Evolutionary conservation across 164 flowering plant genomes (phyloP), one percentile per base, ranked within the genome.

Genomic region (Magnolia officinalis): DNA sequence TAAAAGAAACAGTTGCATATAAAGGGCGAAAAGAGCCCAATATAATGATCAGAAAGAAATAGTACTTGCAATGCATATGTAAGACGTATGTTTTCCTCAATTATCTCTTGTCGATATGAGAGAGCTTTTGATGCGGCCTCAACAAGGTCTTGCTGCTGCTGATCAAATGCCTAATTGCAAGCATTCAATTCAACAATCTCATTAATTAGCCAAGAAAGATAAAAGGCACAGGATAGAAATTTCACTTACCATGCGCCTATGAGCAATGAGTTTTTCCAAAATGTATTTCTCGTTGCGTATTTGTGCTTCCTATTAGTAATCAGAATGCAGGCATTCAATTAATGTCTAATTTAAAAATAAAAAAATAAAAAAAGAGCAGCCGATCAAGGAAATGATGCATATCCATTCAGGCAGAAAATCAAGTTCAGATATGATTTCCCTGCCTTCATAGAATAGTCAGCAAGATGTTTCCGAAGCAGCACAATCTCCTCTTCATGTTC

Each of bases 101-200:
- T 91, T 78, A 94, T 92, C 72, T 96, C 98, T 83, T 93, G 99
- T 79, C 98, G 85, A 83, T 96, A 96, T 58, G 99, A 87, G 19
- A 94, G 88, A 72, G 99, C 97, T 89, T 93, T 96, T 58, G 98
- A 92, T 69, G 96, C 90, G 29, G 97, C 98, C 83, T 90, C 96
- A 76, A 92, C 93, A 76, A 96, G 88, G 82, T 96, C 98, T 68
- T 94, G 98, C 72, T 96, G 99, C 82, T 96, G 99, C 83, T 93
- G 97, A 89, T 96, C 99, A 84, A 96, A 94, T 67, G 98, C 99
- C 99, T 96, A 72, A 63, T 61, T 20, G 58, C 16, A 72, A n/a
- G 29, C 18, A 16, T 16, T 31, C n/a, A 11, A 37, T 26, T 29
- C 19, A 68, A 68, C n/a, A 70, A 49, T 8, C 29, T 50, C 59